Conservation (phyloP, 768 basidiomycete species). For the Xerocomus brunneocitrinus region DNA sequence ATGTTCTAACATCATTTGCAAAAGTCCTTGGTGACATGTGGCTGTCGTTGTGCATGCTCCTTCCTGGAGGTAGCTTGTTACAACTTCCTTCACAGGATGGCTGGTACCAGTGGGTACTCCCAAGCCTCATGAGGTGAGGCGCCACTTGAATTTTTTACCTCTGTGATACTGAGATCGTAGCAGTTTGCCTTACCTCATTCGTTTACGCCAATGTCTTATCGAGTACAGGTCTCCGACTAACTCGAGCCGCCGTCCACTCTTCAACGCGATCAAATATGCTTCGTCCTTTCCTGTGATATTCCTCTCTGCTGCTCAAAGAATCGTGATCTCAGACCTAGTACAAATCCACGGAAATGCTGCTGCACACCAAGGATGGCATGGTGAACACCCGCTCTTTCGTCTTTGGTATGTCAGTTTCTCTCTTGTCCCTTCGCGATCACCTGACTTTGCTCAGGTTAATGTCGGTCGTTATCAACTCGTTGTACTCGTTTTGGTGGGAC, state of each 20-base stretch:
- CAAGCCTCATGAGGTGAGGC: constrained; percentile 80
- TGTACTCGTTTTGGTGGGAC: constrained; percentile 99
- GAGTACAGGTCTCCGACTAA: constrained; percentile 69
- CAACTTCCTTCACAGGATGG: constrained; percentile 57
- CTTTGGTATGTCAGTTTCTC: constrained; percentile 58
- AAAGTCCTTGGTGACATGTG: constrained; percentile 95
- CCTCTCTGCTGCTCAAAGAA: constrained; percentile 85
- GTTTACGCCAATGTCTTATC: constrained; percentile 89
- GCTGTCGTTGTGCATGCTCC: constrained; percentile 84
- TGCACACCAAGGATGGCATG: constrained; percentile 55
- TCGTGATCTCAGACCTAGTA: constrained; percentile 57
- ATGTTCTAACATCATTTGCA: constrained; percentile 94
- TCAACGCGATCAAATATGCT: constrained; percentile 94
- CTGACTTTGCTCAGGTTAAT: constrained; percentile 56
- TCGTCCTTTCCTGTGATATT: constrained; percentile 95
- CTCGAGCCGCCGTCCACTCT: constrained; percentile 66
- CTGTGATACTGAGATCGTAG: constrained; percentile 2
- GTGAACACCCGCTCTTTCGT: constrained; percentile 74
- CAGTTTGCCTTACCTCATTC: constrained; percentile 83
- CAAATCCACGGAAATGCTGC: constrained; percentile 43
- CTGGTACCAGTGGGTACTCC: constrained; percentile 70
- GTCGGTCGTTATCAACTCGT: constrained; percentile 79
- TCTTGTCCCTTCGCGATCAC: not conserved
- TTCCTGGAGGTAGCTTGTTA: constrained; percentile 74
- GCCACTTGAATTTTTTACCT: not conserved